Conservation (phyloP, 805 yeast genomes). For the Komagataella mondaviorum region DNA sequence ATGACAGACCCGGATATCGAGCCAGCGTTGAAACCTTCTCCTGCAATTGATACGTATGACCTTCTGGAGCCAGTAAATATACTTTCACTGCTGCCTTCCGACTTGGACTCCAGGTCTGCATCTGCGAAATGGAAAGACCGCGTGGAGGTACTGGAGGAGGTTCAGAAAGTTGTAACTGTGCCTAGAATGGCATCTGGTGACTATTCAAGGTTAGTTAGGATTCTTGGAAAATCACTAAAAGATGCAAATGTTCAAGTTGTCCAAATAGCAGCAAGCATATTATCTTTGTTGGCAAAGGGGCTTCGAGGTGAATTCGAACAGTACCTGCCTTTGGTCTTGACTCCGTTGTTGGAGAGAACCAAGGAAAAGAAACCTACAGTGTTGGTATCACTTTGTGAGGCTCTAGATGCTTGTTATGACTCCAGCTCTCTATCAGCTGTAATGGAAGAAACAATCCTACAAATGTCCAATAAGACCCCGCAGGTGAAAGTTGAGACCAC, state of each 20-base stretch:
- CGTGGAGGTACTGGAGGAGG: conserved; percentile 68
- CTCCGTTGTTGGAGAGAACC: conserved; percentile 63
- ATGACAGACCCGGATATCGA: conserved; percentile 23
- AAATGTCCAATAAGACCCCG: conserved; percentile 70
- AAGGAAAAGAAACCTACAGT: conserved; percentile 82
- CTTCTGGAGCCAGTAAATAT: conserved; percentile 60
- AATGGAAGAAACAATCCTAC: conserved; percentile 43
- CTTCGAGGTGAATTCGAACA: conserved; percentile 41
- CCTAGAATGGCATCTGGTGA: conserved; percentile 47
- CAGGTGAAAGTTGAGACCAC: conserved; percentile 65
- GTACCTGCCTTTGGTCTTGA: conserved; percentile 38
- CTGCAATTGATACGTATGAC: conserved; percentile 51
- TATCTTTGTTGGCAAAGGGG: conserved; percentile 51
- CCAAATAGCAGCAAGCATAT: conserved; percentile 57
- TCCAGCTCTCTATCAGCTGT: conserved; percentile 38
- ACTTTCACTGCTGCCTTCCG: conserved; percentile 48
- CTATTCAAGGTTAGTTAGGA: conserved; percentile 46
- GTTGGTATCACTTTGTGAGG: conserved; percentile 50
- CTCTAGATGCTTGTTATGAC: conserved; percentile 51
- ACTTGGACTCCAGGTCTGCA: conserved; percentile 37
- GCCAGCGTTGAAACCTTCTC: conserved; percentile 14
- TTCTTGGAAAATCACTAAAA: conserved; percentile 58
- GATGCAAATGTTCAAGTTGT: conserved; percentile 89
- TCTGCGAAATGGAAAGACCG: conserved; percentile 87
- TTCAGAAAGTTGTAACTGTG: conserved; percentile 34